Evolutionary conservation across 306 rosid species (phyloP).

Genomic region (Citrullus amarus): DNA sequence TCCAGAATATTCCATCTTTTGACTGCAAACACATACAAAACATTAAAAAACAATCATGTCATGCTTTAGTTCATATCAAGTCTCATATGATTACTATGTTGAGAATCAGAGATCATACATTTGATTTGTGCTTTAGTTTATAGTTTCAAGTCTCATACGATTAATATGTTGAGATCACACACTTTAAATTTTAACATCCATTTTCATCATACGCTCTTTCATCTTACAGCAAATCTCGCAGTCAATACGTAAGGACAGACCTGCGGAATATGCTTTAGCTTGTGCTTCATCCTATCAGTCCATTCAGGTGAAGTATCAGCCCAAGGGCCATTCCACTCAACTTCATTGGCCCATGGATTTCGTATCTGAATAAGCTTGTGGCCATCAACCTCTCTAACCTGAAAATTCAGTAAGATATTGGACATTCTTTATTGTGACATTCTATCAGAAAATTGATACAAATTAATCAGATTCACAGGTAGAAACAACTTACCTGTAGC

Average conservation of each 20-base stretch:
- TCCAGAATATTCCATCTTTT: conserved; percentile 96
- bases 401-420: conserved; percentile 5
- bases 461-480: not conserved
- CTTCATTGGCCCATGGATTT: conserved; percentile 99
- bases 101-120: not conserved
- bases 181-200: not conserved
- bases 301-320: conserved; percentile 88
- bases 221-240: not conserved
- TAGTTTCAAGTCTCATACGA: not conserved
- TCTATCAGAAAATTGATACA: not conserved
- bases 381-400: conserved; percentile 95
- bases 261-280: conserved; percentile 86
- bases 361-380: conserved; percentile 98
- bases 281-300: conserved; percentile 97
- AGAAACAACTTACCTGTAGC: conserved; percentile 49
- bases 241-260: conserved; percentile 17
- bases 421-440: not conserved
- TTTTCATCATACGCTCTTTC: not conserved
- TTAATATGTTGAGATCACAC: not conserved
- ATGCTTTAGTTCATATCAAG: not conserved
- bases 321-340: conserved; percentile 99
- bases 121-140: not conserved
- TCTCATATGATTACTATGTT: not conserved
- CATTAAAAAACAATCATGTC: not conserved
- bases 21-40: conserved; percentile 39